Evolutionary conservation across 139 green algal species (phyloP), one percentile per base, ranked within the genome.

Genomic region (Pseudopediastrum boryanum): DNA sequence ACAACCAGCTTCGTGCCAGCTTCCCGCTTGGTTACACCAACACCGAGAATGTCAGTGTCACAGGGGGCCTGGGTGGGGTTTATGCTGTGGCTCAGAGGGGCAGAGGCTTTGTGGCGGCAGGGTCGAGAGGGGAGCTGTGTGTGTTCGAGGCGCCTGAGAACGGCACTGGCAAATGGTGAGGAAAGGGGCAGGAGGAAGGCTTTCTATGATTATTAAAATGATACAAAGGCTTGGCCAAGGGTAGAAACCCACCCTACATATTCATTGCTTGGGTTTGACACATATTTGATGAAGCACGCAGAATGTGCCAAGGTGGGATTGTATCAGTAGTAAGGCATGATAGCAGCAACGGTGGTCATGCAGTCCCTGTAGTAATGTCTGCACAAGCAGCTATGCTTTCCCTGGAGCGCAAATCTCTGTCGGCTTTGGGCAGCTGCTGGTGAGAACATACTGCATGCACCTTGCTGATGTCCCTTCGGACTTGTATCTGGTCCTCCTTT

Each of bases 51-150:
- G 38, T 66, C 13, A 66, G 58, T 31, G 35, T 66, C 58, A 66
- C 38, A 19, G 46, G 46, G 13, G 46, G 54, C 54, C 25, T 7
- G 7, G 41, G 50, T 27, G 73, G 42, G 1, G 73, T 80, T 21
- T 61, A 80, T 59, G 58, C 59, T 25, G 4, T 80, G 35, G 58
- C 71, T 43, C 42, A 61, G 59, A 31, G 73, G 19, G 73, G 73
- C 6, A 46, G 73, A 10, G 73, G 73, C 4, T 71, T 72, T 41
- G 56, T 80, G 33, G 73, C 42, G 33, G 73, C 58, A 29, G 58
- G 73, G 23, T 64, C 59, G 25, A 48, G 29, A 13, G 41, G 73
- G 27, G 73, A 71, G 16, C 35, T 80, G 21, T 72, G 63, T n/a
- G 13, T 80, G 29, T 80, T 80, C 42, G 59, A 80, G 0, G 43